phyloP scores from a whole-genome alignment of 1,139 yeast genomes.

The Yueomyces sp. region DNA sequence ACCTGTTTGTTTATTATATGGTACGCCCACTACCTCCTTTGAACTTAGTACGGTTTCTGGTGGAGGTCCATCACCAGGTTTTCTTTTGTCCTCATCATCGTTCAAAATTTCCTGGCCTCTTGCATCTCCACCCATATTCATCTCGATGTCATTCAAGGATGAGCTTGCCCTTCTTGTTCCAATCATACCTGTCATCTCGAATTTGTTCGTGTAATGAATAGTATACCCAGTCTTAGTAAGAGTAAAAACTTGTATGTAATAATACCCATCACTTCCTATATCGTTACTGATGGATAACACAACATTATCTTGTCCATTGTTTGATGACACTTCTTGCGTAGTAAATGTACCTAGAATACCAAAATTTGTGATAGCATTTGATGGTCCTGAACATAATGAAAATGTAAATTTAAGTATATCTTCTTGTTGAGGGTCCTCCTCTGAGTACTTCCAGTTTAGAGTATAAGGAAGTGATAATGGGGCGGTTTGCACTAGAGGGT shows the following conservation, averaged over 20 bases:
- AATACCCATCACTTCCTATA: conserved; percentile 47
- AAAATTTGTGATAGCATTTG: conserved; percentile 27
- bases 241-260: conserved; percentile 53
- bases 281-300: conserved; percentile 31
- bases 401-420: conserved; percentile 39
- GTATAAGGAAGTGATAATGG: no score
- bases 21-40: conserved; percentile 17
- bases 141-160: conserved; percentile 22
- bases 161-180: conserved; percentile 37
- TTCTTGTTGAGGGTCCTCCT: conserved; percentile 17
- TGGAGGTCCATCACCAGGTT: conserved; percentile 29
- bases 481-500: no score
- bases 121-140: conserved; percentile 16
- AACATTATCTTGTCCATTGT: conserved; percentile 21
- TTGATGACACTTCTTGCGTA: conserved; percentile 23
- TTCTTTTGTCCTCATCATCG: neutral
- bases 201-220: conserved; percentile 57
- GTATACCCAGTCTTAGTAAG: conserved; percentile 33
- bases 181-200: conserved; percentile 54
- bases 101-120: conserved; percentile 3
- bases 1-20: conserved; percentile 66
- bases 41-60: conserved; percentile 27
- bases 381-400: conserved; percentile 57
- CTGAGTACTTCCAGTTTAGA: neutral
- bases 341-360: conserved; percentile 27